phyloP scores from a whole-genome alignment of 495 filamentous ascomycete species.

The Bryoglossum gracile region DNA sequence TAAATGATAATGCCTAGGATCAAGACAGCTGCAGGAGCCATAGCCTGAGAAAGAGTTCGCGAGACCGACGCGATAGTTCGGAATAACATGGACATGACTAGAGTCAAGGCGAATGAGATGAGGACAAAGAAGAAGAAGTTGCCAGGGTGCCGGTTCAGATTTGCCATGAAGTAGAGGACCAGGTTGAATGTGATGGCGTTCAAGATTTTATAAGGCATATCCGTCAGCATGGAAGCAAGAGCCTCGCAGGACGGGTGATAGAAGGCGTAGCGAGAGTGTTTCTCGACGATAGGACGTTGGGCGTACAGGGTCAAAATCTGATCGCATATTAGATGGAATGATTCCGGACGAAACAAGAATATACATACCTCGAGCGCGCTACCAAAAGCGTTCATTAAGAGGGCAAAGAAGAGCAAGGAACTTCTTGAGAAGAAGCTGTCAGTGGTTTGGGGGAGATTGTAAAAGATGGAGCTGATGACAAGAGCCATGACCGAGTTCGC shows the following conservation, averaged over 20 bases:
- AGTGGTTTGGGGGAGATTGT: conserved; percentile 55
- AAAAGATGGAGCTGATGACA: conserved; percentile 76
- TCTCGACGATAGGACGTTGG: conserved; percentile 64
- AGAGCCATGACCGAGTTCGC: conserved; percentile 68
- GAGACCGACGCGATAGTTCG: conserved; percentile 72
- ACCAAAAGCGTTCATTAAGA: conserved; percentile 77
- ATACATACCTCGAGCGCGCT: conserved; percentile 73
- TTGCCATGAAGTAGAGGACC: conserved; percentile 69
- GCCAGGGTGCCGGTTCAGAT: conserved; percentile 75
- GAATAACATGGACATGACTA: conserved; percentile 76
- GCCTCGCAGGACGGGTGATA: conserved; percentile 76
- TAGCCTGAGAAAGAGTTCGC: conserved; percentile 71
- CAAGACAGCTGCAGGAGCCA: conserved; percentile 72
- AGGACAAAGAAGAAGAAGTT: conserved; percentile 76
- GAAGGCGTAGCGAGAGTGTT: conserved; percentile 78
- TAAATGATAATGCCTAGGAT: conserved; percentile 79
- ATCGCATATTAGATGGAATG: too few relatives aligned
- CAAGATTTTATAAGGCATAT: conserved; percentile 63
- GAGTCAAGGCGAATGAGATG: conserved; percentile 55
- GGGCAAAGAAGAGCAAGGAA: conserved; percentile 57
- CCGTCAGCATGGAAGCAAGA: conserved; percentile 66
- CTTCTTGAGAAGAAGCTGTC: conserved; percentile 59
- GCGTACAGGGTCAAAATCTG: conserved; percentile 60
- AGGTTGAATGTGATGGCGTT: conserved; percentile 66
- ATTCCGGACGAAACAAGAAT: too few relatives aligned